These are phyloP conservation scores for Verbena officinalis DNA, from an alignment of 257 asterid genomes.

Conservation along the genomic window DNA sequence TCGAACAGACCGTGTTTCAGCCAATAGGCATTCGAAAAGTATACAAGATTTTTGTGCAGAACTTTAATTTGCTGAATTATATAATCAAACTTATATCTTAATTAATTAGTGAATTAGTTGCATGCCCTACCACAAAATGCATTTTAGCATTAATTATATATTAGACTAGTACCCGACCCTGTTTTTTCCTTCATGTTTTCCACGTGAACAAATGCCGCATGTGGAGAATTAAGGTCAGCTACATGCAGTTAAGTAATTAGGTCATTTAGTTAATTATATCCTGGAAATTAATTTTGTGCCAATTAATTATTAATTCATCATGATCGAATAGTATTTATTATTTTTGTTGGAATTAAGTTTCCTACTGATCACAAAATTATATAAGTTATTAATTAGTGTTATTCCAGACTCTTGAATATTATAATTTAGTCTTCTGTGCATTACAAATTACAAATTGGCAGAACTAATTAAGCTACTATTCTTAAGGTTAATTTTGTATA, in stretches of 20 bases:
- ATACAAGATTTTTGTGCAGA: neutral
- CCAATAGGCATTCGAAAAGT: neutral
- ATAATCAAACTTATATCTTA: neutral
- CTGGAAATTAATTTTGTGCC: neutral
- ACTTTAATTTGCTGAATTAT: neutral
- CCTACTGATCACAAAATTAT: too few relatives aligned
- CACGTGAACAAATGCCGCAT: conserved; percentile 31
- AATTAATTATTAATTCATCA: too few relatives aligned
- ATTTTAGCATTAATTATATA: neutral
- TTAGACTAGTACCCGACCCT: neutral
- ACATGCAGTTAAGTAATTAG: too few relatives aligned
- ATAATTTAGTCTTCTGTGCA: too few relatives aligned
- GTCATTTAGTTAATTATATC: too few relatives aligned
- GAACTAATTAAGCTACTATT: too few relatives aligned
- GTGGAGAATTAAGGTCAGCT: neutral
- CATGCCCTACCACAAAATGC: neutral
- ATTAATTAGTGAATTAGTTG: neutral
- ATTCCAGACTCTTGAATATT: too few relatives aligned
- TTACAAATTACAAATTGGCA: too few relatives aligned
- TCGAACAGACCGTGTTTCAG: neutral
- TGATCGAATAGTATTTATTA: too few relatives aligned
- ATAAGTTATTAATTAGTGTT: too few relatives aligned
- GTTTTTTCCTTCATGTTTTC: conserved; percentile 21
- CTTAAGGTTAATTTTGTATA: too few relatives aligned
- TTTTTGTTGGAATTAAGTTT: too few relatives aligned